These are phyloP conservation scores for Arabidopsis lyrata DNA, from an alignment of 441 rosid species.

Conservation along the genomic window DNA sequence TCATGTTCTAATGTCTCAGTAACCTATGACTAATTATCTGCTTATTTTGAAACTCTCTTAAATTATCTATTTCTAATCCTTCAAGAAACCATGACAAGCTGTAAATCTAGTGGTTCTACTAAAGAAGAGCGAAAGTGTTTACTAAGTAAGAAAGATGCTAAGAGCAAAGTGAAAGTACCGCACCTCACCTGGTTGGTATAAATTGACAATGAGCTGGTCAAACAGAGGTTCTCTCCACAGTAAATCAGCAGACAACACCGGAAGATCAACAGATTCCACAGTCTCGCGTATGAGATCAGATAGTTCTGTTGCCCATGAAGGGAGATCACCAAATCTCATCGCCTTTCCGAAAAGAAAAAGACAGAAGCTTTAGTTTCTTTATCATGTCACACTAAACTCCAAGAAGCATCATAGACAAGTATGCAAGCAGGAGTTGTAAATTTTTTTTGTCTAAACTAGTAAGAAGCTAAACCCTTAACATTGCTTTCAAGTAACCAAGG, in stretches of 20 bases:
- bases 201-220: conserved; percentile 81
- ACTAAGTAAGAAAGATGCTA: not conserved
- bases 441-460: too few relatives aligned
- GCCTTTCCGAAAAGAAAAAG: conserved; percentile 50
- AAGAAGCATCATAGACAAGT: conserved; percentile 1
- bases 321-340: conserved; percentile 94
- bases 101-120: not conserved
- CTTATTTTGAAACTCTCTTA: conserved; percentile 8
- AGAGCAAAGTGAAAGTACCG: conserved; percentile 26
- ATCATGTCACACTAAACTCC: conserved; percentile 4
- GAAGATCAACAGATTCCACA: conserved; percentile 45
- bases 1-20: not conserved
- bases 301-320: conserved; percentile 71
- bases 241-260: conserved; percentile 60
- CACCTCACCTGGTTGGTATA: conserved; percentile 92
- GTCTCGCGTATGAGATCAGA: conserved; percentile 59
- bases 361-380: conserved; percentile 14
- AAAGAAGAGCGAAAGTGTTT: not conserved
- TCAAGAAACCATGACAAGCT: not conserved
- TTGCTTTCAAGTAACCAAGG: too few relatives aligned
- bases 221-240: conserved; percentile 80
- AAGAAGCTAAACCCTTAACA: too few relatives aligned
- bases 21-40: not conserved
- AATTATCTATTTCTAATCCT: not conserved
- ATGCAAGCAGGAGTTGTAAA: too few relatives aligned